These are phyloP conservation scores for Trichoderma parareesei DNA, from an alignment of 495 filamentous ascomycete genomes.

Conservation along the genomic window DNA sequence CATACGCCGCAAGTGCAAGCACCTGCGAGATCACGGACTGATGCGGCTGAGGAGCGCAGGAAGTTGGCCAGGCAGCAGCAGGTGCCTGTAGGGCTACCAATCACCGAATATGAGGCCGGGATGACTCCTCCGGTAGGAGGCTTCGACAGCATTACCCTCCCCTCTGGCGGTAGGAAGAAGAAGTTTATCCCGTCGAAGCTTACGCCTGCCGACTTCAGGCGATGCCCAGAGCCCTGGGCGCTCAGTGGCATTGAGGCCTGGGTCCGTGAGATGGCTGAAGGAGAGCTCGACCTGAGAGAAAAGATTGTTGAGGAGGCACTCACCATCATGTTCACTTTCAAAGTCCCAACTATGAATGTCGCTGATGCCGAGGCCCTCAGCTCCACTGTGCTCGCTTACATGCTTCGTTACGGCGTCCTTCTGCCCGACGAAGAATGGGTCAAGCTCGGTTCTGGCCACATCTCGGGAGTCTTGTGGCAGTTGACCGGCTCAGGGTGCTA, in stretches of 20 bases:
- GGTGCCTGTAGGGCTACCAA: conserved; percentile 36
- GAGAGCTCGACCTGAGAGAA: conserved; percentile 71
- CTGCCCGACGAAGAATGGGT: conserved; percentile 96
- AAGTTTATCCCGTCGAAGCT: conserved; percentile 86
- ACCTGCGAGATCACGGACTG: conserved; percentile 87
- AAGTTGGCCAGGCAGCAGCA: conserved; percentile 46
- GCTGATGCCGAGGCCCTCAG: conserved; percentile 89
- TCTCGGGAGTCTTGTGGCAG: conserved; percentile 87
- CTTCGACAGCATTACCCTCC: conserved; percentile 64
- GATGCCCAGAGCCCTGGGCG: conserved; percentile 87
- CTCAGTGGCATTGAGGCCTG: conserved; percentile 80
- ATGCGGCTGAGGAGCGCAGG: conserved; percentile 62
- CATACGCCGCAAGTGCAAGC: conserved; percentile 72
- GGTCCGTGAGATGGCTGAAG: conserved; percentile 82
- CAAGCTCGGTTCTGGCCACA: conserved; percentile 66
- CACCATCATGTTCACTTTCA: conserved; percentile 85
- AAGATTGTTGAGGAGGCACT: conserved; percentile 78
- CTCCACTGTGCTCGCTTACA: conserved; percentile 66
- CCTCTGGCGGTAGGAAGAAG: conserved; percentile 55
- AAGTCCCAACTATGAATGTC: conserved; percentile 98
- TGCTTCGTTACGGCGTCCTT: conserved; percentile 71
- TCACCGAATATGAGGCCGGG: conserved; percentile 42
- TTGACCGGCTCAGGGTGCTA: conserved; percentile 92
- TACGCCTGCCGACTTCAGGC: conserved; percentile 72
- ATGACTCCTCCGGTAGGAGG: conserved; percentile 46